These are phyloP conservation scores for Saturnispora bothae DNA, from an alignment of 805 yeast species.

Conservation along the genomic window DNA sequence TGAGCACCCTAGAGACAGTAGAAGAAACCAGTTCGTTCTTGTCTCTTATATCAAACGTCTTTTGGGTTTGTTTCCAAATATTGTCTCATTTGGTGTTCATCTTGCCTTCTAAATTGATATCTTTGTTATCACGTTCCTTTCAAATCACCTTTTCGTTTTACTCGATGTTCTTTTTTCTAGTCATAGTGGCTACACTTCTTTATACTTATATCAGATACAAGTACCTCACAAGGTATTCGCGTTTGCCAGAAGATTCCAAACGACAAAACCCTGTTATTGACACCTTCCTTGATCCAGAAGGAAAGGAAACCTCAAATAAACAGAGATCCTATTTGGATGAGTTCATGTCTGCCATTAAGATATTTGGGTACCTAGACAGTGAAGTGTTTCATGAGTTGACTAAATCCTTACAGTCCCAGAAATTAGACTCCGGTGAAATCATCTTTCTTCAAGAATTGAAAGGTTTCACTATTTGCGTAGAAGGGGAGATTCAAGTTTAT, in stretches of 20 bases:
- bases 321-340: conserved; percentile 71
- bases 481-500: conserved; percentile 77
- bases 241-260: conserved; percentile 36
- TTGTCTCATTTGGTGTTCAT: neutral
- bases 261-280: conserved; percentile 36
- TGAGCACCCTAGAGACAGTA: no score
- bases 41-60: neutral
- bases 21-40: no score
- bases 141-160: conserved; percentile 43
- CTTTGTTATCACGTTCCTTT: conserved; percentile 34
- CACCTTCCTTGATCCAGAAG: conserved; percentile 30
- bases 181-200: conserved; percentile 25
- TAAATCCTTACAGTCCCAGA: conserved; percentile 82
- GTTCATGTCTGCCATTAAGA: conserved; percentile 80
- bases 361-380: conserved; percentile 85
- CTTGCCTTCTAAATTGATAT: conserved; percentile 13
- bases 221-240: conserved; percentile 53
- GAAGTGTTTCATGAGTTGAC: conserved; percentile 90
- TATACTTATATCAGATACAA: conserved; percentile 50
- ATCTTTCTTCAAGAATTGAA: conserved; percentile 52
- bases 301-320: conserved; percentile 30
- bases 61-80: neutral
- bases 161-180: conserved; percentile 30
- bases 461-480: conserved; percentile 89
- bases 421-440: conserved; percentile 66